These are phyloP conservation scores for Cyberlindnera petersonii DNA, from an alignment of 805 yeast genomes.

Conservation along the genomic window DNA sequence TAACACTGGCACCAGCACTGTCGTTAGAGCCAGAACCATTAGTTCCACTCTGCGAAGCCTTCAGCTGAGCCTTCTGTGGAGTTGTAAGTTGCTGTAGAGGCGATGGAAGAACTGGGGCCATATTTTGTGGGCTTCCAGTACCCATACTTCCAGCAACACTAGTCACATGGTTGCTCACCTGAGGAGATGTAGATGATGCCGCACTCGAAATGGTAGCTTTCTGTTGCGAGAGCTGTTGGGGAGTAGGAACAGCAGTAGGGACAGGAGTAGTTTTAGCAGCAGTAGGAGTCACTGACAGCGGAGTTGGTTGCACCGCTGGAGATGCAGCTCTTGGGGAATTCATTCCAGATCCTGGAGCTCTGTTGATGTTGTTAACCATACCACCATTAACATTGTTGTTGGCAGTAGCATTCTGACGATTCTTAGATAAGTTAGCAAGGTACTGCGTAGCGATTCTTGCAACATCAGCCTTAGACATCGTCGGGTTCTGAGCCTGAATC, in stretches of 20 bases:
- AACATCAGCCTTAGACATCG: slow-evolving; percentile 57
- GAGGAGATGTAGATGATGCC: slow-evolving; percentile 23
- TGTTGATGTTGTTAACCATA: neutral
- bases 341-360: slow-evolving; percentile 5
- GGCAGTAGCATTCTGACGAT: slow-evolving; percentile 27
- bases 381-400: slow-evolving; percentile 17
- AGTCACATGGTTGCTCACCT: neutral
- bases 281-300: no score
- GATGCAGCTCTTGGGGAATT: slow-evolving; percentile 11
- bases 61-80: slow-evolving; percentile 30
- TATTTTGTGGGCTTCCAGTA: slow-evolving; percentile 4
- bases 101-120: slow-evolving; percentile 5
- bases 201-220: slow-evolving; percentile 32
- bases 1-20: slow-evolving; percentile 3
- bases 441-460: slow-evolving; percentile 63
- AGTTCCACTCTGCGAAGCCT: slow-evolving; percentile 26
- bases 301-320: slow-evolving; percentile 9
- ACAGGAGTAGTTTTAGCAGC: no score
- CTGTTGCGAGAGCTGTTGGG: slow-evolving; percentile 37
- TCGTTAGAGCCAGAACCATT: no score
- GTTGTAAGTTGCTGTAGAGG: slow-evolving; percentile 20
- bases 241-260: slow-evolving; percentile 34
- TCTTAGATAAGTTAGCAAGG: slow-evolving; percentile 50
- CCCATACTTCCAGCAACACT: neutral
- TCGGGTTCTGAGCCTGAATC: slow-evolving; percentile 64